Evolutionary conservation across 495 filamentous ascomycete species (phyloP).

Genomic region (Bacidia gigantensis): DNA sequence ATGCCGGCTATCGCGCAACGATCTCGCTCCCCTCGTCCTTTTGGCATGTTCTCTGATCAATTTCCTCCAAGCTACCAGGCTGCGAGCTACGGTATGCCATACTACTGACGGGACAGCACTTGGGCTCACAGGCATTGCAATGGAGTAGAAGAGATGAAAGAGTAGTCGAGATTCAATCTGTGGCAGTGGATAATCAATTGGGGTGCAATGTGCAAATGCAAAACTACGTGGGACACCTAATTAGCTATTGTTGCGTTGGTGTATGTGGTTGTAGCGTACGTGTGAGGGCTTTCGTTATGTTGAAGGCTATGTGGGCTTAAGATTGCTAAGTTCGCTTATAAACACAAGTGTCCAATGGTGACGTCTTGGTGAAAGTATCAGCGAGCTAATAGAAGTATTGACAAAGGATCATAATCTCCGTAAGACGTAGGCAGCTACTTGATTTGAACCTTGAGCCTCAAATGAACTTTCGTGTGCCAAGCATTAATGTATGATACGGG

Average conservation of each 20-base stretch:
- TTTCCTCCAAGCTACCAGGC: too few species aligned
- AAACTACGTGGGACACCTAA: too few species aligned
- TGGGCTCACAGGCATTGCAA: too few species aligned
- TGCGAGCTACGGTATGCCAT: background rate
- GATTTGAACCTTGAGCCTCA: too few species aligned
- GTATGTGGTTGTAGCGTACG: background rate
- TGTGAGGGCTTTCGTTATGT: background rate
- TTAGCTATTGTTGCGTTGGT: background rate
- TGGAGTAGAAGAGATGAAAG: too few species aligned
- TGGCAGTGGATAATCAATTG: too few species aligned
- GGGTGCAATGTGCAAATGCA: too few species aligned
- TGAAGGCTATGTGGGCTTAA: background rate
- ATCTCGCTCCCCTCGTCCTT: background rate
- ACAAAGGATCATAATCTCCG: too few species aligned
- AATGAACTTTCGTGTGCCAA: too few species aligned
- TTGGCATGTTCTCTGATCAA: background rate
- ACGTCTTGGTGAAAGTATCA: background rate
- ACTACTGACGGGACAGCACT: background rate
- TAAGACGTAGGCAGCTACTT: too few species aligned
- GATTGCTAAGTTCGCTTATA: background rate
- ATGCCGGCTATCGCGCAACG: background rate
- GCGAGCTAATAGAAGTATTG: background rate
- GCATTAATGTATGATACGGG: too few species aligned
- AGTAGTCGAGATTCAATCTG: too few species aligned
- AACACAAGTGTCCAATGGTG: background rate